phyloP scores from a whole-genome alignment of 2,329 filamentous ascomycete genomes.

The Aspergillus puulaauensis region DNA sequence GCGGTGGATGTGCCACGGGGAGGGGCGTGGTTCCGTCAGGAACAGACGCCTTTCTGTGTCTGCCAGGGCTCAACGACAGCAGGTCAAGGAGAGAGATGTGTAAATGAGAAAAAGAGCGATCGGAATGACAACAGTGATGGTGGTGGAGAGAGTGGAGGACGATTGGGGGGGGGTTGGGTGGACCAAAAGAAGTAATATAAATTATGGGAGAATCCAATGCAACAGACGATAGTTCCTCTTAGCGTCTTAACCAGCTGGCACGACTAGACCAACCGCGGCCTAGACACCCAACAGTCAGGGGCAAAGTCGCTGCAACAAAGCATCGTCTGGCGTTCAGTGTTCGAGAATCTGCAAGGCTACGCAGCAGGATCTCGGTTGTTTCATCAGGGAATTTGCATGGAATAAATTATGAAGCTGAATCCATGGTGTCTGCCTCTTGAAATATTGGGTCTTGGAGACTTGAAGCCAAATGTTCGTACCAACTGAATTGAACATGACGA shows the following conservation, averaged over 20 bases:
- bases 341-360: slow-evolving; percentile 13
- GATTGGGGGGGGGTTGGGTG: background rate
- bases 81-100: background rate
- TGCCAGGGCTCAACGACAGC: background rate
- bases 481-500: background rate
- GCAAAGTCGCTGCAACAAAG: background rate
- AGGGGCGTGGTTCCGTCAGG: background rate
- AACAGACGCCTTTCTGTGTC: background rate
- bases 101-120: background rate
- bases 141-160: background rate
- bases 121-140: background rate
- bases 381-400: background rate
- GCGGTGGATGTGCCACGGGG: background rate
- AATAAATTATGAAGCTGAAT: background rate
- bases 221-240: slow-evolving; percentile 5
- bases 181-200: background rate
- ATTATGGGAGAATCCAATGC: background rate
- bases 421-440: background rate
- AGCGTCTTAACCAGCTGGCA: slow-evolving; percentile 11
- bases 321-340: slow-evolving; percentile 9
- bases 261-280: slow-evolving; percentile 1
- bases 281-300: slow-evolving; percentile 8
- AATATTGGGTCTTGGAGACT: background rate
- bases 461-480: background rate
- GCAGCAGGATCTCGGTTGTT: background rate